Percentiles rank a stretch among this genome's conserved stretches.
These are phyloP conservation scores for Protomyces gravidus DNA, from an alignment of 1,139 yeast species.

Conservation along the genomic window DNA sequence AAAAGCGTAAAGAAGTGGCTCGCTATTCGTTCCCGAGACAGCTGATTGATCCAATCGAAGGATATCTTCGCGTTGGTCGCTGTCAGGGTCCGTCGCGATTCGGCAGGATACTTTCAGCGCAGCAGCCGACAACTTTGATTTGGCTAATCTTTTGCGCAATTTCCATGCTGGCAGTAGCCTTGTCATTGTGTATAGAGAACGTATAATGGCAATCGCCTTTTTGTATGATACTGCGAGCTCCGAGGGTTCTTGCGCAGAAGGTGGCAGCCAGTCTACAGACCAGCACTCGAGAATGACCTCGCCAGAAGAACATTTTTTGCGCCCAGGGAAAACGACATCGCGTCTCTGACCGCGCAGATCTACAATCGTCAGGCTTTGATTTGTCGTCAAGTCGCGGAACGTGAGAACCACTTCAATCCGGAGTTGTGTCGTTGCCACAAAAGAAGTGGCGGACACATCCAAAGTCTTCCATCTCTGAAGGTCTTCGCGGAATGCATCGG, in stretches of 20 bases:
- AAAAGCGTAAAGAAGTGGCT: conserved; percentile 50
- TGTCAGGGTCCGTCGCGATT: conserved; percentile 38
- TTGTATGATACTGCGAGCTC: conserved; percentile 67
- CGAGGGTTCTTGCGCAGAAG: conserved; percentile 31
- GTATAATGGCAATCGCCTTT: conserved; percentile 65
- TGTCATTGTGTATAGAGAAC: conserved; percentile 65
- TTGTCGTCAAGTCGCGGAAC: conserved; percentile 55
- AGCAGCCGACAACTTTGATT: conserved; percentile 43
- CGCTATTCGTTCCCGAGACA: not conserved
- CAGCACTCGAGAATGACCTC: conserved; percentile 91
- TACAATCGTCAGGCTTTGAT: conserved; percentile 58
- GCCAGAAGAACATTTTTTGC: conserved; percentile 52
- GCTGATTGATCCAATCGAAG: not conserved
- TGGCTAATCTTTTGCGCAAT: conserved; percentile 46
- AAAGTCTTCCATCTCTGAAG: conserved; percentile 56
- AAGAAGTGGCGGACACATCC: conserved; percentile 34
- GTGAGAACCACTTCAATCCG: conserved; percentile 82
- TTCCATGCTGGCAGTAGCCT: conserved; percentile 69
- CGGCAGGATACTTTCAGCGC: conserved; percentile 54
- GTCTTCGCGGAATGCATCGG: conserved; percentile 52
- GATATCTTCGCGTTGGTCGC: not conserved
- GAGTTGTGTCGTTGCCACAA: conserved; percentile 41
- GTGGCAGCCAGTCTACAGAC: conserved; percentile 70
- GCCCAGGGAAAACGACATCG: conserved; percentile 45
- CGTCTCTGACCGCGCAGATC: conserved; percentile 51